Conservation (phyloP, 2,329 filamentous ascomycete genomes). For the Penicillium vulpinum region DNA sequence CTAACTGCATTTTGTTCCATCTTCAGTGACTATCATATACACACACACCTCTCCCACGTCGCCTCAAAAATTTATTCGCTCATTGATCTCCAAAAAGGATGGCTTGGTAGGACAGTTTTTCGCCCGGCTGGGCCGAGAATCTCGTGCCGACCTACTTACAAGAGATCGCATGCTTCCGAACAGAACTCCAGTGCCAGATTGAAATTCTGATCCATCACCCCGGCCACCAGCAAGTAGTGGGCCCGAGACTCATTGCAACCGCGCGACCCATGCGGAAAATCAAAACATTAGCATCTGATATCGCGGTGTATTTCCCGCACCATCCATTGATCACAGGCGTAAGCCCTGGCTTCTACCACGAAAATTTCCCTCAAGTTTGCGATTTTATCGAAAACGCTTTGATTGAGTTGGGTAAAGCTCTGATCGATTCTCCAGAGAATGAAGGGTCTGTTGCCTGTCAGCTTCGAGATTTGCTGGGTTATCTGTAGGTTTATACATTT, state of each 20-base stretch:
- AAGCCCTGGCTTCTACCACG: not conserved
- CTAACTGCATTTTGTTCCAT: no score
- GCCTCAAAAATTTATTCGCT: fast-evolving
- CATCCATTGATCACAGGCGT: not conserved
- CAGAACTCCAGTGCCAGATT: not conserved
- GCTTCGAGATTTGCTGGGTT: not conserved
- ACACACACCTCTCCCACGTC: not conserved
- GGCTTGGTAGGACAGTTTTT: not conserved
- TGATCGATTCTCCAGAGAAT: not conserved
- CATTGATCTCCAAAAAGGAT: not conserved
- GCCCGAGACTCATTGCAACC: not conserved
- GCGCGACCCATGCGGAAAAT: not conserved
- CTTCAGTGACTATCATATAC: not conserved
- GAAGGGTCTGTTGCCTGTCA: not conserved
- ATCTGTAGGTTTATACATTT: not conserved
- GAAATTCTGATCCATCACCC: not conserved
- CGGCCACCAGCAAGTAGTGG: not conserved
- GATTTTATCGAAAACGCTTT: not conserved
- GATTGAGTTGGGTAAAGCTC: not conserved
- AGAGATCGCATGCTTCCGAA: not conserved
- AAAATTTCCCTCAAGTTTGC: not conserved
- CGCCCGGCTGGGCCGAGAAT: not conserved
- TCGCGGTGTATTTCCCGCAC: not conserved
- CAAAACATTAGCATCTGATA: not conserved
- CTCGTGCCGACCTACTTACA: not conserved